phyloP scores from a whole-genome alignment of 2,329 filamentous ascomycete species.

The Colletotrichum zoysiae region DNA sequence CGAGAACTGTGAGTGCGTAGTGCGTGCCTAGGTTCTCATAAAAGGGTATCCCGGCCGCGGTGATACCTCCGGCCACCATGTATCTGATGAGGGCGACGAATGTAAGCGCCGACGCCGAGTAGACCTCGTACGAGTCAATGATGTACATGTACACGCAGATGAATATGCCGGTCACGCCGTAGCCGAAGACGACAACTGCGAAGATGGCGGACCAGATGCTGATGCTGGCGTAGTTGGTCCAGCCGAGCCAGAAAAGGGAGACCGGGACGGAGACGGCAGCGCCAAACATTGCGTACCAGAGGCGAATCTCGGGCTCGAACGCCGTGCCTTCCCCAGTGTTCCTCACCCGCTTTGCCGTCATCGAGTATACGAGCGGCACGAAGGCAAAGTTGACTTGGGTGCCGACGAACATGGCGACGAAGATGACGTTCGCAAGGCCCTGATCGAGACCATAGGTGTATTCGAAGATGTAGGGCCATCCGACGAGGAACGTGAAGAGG shows the following conservation, averaged over 20 bases:
- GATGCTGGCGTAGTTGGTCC: slow-evolving; percentile 57
- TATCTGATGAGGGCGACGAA: slow-evolving; percentile 51
- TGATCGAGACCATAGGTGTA: slow-evolving; percentile 56
- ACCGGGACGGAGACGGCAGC: slow-evolving; percentile 56
- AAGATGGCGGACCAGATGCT: slow-evolving; percentile 61
- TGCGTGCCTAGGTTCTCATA: slow-evolving; percentile 51
- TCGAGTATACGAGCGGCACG: slow-evolving; percentile 51
- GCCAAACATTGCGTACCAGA: slow-evolving; percentile 59
- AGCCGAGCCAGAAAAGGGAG: slow-evolving; percentile 64
- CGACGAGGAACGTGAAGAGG: slow-evolving; percentile 66
- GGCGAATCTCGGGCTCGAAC: slow-evolving; percentile 53
- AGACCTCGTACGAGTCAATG: slow-evolving; percentile 52
- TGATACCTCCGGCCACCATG: slow-evolving; percentile 50
- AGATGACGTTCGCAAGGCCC: slow-evolving; percentile 58
- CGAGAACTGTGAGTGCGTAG: slow-evolving; percentile 51
- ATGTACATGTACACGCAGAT: slow-evolving; percentile 53
- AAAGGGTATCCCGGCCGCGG: slow-evolving; percentile 51
- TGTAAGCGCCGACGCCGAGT: slow-evolving; percentile 50
- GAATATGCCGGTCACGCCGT: slow-evolving; percentile 57
- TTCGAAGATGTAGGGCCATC: slow-evolving; percentile 63
- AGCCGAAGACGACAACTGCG: slow-evolving; percentile 58
- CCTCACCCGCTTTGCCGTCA: slow-evolving; percentile 41
- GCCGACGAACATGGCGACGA: slow-evolving; percentile 59
- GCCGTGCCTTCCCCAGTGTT: slow-evolving; percentile 46
- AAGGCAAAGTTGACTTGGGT: slow-evolving; percentile 51